phyloP scores from a whole-genome alignment of 768 basidiomycete species.

The Hericium rajendrae region DNA sequence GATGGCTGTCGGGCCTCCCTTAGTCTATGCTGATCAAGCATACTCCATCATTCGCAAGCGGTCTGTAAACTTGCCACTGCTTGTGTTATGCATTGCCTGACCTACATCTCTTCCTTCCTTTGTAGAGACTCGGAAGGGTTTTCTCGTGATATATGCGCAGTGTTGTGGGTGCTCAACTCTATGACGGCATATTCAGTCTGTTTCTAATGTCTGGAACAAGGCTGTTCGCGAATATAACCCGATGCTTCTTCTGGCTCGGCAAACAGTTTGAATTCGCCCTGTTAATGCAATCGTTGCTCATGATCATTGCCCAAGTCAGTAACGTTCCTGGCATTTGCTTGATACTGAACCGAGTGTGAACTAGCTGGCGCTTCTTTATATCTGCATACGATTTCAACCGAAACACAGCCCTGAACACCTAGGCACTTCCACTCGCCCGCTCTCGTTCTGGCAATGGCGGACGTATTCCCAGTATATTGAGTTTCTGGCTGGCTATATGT shows the following conservation, averaged over 20 bases:
- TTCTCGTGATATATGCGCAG: conserved; percentile 79
- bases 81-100: background rate
- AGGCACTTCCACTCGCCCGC: conserved; percentile 50
- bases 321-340: conserved; percentile 2
- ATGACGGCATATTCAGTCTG: background rate
- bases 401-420: conserved; percentile 47
- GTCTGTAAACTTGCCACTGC: conserved; percentile 26
- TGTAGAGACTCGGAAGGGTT: conserved; percentile 76
- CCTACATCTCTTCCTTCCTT: conserved; percentile 3
- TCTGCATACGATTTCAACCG: conserved; percentile 69
- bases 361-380: conserved; percentile 70
- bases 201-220: conserved; percentile 24
- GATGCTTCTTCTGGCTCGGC: conserved; percentile 90
- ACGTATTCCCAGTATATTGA: conserved; percentile 73
- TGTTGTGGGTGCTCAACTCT: conserved; percentile 40
- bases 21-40: conserved; percentile 80
- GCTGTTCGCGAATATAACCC: conserved; percentile 73
- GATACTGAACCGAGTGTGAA: conserved; percentile 14
- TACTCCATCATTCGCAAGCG: conserved; percentile 72
- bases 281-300: conserved; percentile 72
- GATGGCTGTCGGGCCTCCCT: conserved; percentile 78
- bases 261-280: conserved; percentile 67
- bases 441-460: conserved; percentile 83
- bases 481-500: conserved; percentile 76
- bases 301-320: conserved; percentile 76